phyloP scores from a whole-genome alignment of 257 asterid species.

The Apocynum venetum region DNA sequence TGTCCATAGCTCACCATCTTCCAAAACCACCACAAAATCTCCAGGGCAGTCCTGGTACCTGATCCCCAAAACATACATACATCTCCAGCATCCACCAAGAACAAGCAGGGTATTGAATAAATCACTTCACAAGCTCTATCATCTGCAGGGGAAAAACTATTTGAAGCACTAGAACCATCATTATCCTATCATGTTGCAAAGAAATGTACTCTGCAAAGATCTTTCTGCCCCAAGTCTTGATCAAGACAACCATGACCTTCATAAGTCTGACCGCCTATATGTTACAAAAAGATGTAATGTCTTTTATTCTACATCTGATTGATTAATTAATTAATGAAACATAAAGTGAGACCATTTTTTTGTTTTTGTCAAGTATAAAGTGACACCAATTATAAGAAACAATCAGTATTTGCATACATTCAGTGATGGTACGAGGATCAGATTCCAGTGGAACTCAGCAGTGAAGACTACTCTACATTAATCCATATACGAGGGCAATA shows the following conservation, averaged over 20 bases:
- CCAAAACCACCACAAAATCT: too few species aligned
- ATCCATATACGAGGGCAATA: not conserved
- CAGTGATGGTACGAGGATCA: not conserved
- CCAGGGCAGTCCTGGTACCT: too few species aligned
- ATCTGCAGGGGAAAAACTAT: not conserved
- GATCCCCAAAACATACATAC: too few species aligned
- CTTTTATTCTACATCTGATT: not conserved
- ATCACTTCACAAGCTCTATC: not conserved
- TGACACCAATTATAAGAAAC: not conserved
- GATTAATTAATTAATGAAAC: not conserved
- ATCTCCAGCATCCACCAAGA: too few species aligned
- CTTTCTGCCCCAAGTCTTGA: not conserved
- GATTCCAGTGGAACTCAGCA: not conserved
- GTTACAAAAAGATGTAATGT: not conserved
- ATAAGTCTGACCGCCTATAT: not conserved
- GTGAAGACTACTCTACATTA: not conserved
- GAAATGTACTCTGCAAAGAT: not conserved
- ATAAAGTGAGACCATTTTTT: not conserved
- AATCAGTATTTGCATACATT: not conserved
- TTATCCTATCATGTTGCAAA: not conserved
- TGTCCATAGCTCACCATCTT: too few species aligned
- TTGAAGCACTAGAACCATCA: not conserved
- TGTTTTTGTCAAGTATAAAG: too few species aligned
- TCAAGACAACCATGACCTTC: not conserved
- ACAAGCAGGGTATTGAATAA: too few species aligned